Percentiles rank a stretch among this genome's conserved stretches.
These are phyloP conservation scores for Guillardia theta DNA, from an alignment of 78 protist genomes.

Conservation along the genomic window DNA sequence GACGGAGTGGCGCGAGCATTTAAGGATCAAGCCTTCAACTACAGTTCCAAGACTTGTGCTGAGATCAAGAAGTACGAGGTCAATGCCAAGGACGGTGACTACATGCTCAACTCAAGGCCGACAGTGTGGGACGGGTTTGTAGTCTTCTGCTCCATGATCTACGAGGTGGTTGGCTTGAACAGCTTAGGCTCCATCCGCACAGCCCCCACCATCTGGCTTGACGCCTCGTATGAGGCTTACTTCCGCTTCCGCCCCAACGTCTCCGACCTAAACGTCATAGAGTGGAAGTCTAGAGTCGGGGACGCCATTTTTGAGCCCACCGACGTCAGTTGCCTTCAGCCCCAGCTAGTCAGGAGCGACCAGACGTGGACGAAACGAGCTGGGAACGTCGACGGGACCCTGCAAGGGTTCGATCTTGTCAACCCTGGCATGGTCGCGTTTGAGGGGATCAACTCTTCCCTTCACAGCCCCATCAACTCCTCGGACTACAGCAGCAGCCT, in stretches of 20 bases:
- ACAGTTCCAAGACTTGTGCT: not conserved
- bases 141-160: not conserved
- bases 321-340: not conserved
- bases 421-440: not conserved
- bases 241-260: not conserved
- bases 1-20: not conserved
- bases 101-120: not conserved
- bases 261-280: not conserved
- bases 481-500: not conserved
- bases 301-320: not conserved
- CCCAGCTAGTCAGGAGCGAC: not conserved
- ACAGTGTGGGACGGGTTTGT: not conserved
- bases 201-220: not conserved
- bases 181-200: not conserved
- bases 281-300: not conserved
- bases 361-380: not conserved
- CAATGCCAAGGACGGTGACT: not conserved
- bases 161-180: not conserved
- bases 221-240: not conserved
- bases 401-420: not conserved
- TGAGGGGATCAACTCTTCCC: not conserved
- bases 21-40: not conserved
- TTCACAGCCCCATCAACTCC: not conserved
- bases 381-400: not conserved
- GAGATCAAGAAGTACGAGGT: not conserved